phyloP scores from a whole-genome alignment of 1,284 basidiomycete species.

The Moniliella sp. region DNA sequence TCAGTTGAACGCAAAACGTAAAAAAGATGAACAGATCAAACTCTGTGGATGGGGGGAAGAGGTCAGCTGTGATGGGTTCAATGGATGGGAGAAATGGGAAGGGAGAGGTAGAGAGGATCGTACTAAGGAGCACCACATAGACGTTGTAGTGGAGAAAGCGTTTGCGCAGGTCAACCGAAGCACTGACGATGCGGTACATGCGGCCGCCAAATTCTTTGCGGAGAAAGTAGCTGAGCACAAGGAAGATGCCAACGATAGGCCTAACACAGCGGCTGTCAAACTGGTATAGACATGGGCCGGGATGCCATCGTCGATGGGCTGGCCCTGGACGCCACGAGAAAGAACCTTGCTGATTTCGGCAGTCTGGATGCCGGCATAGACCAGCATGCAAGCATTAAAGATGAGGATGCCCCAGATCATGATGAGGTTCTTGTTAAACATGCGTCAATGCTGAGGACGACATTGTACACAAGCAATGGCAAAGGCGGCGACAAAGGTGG shows the following conservation, averaged over 20 bases:
- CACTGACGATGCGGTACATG: slow-evolving; percentile 22
- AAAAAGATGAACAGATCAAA: slow-evolving; percentile 8
- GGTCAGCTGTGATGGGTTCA: no score
- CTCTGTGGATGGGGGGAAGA: no score
- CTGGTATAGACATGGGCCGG: slow-evolving; percentile 22
- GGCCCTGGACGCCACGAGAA: slow-evolving; percentile 14
- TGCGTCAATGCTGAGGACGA: slow-evolving; percentile 17
- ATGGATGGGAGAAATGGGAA: background rate
- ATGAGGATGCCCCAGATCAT: slow-evolving; percentile 15
- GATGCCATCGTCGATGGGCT: slow-evolving; percentile 13
- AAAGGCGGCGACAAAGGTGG: slow-evolving; percentile 20
- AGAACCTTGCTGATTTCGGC: slow-evolving; percentile 19
- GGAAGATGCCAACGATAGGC: slow-evolving; percentile 10
- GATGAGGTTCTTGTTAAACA: slow-evolving; percentile 20
- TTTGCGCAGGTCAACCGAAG: slow-evolving; percentile 13
- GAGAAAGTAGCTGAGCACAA: slow-evolving; percentile 11
- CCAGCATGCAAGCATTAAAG: slow-evolving; percentile 18
- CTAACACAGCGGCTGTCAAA: slow-evolving; percentile 19
- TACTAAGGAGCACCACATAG: slow-evolving; percentile 16
- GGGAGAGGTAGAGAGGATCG: background rate
- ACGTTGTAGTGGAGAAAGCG: slow-evolving; percentile 17
- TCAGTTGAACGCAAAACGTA: slow-evolving; percentile 9
- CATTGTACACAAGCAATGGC: slow-evolving; percentile 20
- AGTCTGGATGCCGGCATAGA: slow-evolving; percentile 22
- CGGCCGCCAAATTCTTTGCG: slow-evolving; percentile 24